Percentiles rank a stretch among this genome's conserved stretches.
These are phyloP conservation scores for Xylaria digitata DNA, from an alignment of 2,329 filamentous ascomycete species.

Conservation along the genomic window DNA sequence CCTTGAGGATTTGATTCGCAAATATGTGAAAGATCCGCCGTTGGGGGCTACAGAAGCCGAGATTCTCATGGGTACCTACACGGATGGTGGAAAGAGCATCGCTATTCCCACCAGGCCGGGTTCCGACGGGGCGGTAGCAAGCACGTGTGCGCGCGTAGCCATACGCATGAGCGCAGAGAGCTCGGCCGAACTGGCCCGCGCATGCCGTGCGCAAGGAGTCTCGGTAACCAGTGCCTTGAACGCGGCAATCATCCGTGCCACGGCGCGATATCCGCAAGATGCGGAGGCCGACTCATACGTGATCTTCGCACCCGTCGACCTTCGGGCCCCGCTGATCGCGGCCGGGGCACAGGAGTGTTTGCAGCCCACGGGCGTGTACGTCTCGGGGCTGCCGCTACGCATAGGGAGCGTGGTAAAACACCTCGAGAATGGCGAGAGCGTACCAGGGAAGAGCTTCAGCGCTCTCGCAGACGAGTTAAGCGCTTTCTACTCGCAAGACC, in stretches of 20 bases:
- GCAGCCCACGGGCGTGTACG: conserved; percentile 34
- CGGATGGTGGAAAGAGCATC: conserved; percentile 41
- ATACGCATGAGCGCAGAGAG: conserved; percentile 24
- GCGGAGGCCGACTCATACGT: conserved; percentile 38
- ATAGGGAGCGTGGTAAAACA: conserved; percentile 27
- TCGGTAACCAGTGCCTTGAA: conserved; percentile 41
- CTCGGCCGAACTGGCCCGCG: conserved; percentile 25
- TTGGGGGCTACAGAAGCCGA: conserved; percentile 33
- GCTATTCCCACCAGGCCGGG: conserved; percentile 38
- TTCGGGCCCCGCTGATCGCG: conserved; percentile 32
- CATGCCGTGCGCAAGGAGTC: conserved; percentile 30
- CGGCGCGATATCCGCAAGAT: conserved; percentile 40
- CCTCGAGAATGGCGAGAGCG: conserved; percentile 1
- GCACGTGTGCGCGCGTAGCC: conserved; percentile 14
- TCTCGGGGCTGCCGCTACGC: conserved; percentile 41
- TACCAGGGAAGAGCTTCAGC: conserved; percentile 33
- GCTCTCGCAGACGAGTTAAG: conserved; percentile 36
- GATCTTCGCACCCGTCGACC: conserved; percentile 39
- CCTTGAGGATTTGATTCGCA: conserved; percentile 23
- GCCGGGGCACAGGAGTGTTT: neutral
- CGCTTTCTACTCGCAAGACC: conserved; percentile 38
- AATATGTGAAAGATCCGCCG: conserved; percentile 1
- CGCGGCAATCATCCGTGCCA: conserved; percentile 41
- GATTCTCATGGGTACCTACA: conserved; percentile 32
- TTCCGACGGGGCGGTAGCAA: conserved; percentile 22